phyloP scores from a whole-genome alignment of 345 rosid genomes.

The Noccaea caerulescens region DNA sequence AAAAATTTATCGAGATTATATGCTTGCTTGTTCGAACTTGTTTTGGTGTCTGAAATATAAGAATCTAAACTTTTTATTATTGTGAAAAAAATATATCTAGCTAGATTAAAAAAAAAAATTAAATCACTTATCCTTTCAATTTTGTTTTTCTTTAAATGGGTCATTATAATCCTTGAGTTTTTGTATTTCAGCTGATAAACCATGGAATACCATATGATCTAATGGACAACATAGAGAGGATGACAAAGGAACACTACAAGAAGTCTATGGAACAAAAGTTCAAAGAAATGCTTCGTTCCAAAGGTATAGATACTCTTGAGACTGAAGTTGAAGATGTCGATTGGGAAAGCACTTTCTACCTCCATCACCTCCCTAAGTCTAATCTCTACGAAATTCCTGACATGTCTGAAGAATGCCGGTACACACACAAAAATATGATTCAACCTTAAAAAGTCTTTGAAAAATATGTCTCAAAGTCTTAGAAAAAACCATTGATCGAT shows the following conservation, averaged over 20 bases:
- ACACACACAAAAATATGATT: not conserved
- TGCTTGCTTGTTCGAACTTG: not conserved
- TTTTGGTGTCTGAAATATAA: not conserved
- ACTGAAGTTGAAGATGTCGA: constrained; percentile 63
- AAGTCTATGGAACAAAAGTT: constrained; percentile 68
- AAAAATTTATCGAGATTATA: not conserved
- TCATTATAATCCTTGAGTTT: not conserved
- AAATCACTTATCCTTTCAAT: not conserved
- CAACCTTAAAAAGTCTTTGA: not conserved
- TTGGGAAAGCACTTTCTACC: constrained; percentile 84
- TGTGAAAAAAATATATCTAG: not conserved
- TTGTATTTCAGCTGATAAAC: constrained; percentile 56
- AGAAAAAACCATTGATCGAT: not conserved
- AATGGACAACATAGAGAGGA: constrained; percentile 72
- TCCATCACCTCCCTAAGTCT: constrained; percentile 68
- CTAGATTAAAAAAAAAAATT: not conserved
- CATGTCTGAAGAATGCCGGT: constrained; percentile 61
- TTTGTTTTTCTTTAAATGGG: not conserved
- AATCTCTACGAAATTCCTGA: constrained; percentile 65
- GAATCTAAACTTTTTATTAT: not conserved
- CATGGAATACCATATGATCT: constrained; percentile 70
- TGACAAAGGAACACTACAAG: constrained; percentile 70
- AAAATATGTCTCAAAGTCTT: not conserved
- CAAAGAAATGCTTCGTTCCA: constrained; percentile 64
- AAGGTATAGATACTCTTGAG: constrained; percentile 59